Evolutionary conservation across 176 grass and related monocot genomes (phyloP), one percentile per base, ranked within the genome.

Genomic region (Bonia amplexicaulis): DNA sequence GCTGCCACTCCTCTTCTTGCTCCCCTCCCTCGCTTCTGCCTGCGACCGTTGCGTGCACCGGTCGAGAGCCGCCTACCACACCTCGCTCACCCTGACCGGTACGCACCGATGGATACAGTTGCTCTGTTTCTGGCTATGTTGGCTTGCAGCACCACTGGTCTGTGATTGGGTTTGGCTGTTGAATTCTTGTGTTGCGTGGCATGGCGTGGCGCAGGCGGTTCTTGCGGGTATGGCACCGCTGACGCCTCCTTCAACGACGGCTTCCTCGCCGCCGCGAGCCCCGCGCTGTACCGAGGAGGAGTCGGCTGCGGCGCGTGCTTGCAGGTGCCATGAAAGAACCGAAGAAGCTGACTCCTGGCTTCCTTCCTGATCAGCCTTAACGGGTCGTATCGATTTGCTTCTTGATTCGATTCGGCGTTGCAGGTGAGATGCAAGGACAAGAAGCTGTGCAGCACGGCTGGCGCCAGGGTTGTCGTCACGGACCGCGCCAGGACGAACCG

Each of bases 231-330:
- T 52, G 93, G 96, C 49, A 22, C 84, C 35, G 87, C 85, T 70
- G 93, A 93, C 35, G 54, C 83, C 70, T 70, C 74, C 80, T 79
- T 94, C 29, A 80, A 77, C 84, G 86, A 80, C 53, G 91, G 81
- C 33, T 89, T 87, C 77, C 46, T 90, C 35, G 96, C 82, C 33
- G 90, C 90, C 3, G 86, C 81, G 9, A 78, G 86, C 57, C 87
- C 80, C 33, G 55, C 52, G 1, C 82, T 96, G 45, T 92, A 96
- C 90, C 76, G 93, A 4, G 81, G 48, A 9, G 93, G 96, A 51
- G 66, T 92, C 17, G 89, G 96, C 52, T 99, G 96, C 76, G 96
- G 96, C 48, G 93, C 87, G 37, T 99, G 96, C 71, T 99, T 82
- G 63, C 93, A 96, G 93, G 95, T 87, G 70, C 41, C 22, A 19